Conservation (phyloP, 805 yeast species). For the Barnettozyma pratensis region DNA sequence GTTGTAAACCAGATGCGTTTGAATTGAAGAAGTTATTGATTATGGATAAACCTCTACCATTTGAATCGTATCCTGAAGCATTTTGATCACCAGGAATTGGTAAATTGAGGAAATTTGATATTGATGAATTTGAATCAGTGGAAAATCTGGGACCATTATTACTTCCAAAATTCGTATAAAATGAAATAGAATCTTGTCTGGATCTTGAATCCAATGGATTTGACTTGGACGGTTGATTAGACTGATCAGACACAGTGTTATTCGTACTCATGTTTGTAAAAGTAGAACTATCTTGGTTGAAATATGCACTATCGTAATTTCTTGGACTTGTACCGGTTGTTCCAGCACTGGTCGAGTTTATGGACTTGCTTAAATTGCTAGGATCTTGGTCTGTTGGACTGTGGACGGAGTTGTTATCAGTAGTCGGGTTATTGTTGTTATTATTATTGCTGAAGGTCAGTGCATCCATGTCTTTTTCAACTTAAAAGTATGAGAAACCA, state of each 20-base stretch:
- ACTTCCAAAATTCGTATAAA: slow-evolving; percentile 20
- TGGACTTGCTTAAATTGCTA: slow-evolving; percentile 8
- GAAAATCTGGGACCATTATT: slow-evolving; percentile 23
- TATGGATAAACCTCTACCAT: slow-evolving; percentile 23
- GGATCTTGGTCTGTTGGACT: neutral
- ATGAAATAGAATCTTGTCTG: slow-evolving; percentile 25
- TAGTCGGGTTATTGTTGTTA: neutral
- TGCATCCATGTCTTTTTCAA: slow-evolving; percentile 11
- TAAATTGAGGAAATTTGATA: slow-evolving; percentile 18
- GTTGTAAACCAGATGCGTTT: neutral
- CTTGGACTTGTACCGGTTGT: no score
- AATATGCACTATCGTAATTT: neutral
- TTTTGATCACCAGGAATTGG: slow-evolving; percentile 12
- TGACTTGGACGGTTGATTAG: slow-evolving; percentile 3
- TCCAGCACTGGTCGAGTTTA: no score
- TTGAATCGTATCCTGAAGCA: slow-evolving; percentile 14
- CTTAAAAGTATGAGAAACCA: no score
- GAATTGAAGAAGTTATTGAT: slow-evolving; percentile 21
- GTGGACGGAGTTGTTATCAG: no score
- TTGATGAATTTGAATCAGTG: slow-evolving; percentile 26
- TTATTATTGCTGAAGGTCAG: slow-evolving; percentile 11
- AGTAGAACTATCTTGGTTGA: no score
- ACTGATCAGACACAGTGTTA: slow-evolving; percentile 7
- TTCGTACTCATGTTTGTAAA: neutral
- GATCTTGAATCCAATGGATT: slow-evolving; percentile 12